These are phyloP conservation scores for Onygena corvina DNA, from an alignment of 2,329 filamentous ascomycete genomes.

Conservation along the genomic window DNA sequence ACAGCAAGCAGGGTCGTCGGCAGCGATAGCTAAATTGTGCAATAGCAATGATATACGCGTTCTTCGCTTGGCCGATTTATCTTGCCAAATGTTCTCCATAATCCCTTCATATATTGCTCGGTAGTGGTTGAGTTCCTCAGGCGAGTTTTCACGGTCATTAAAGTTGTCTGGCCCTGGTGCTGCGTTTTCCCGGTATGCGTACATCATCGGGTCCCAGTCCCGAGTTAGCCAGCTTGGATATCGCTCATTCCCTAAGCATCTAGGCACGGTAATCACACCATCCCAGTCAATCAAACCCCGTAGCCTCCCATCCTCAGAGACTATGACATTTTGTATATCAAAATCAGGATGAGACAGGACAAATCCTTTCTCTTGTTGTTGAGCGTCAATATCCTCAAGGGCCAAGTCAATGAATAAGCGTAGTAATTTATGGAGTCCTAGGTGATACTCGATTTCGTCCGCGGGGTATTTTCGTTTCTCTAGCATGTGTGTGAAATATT, in stretches of 20 bases:
- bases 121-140: conserved; percentile 8
- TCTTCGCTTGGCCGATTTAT: background rate
- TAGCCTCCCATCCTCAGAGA: conserved; percentile 12
- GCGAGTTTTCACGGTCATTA: conserved; percentile 9
- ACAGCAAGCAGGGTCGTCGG: conserved; percentile 9
- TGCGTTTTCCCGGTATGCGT: conserved; percentile 20
- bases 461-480: conserved; percentile 6
- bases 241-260: conserved; percentile 13
- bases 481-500: conserved; percentile 9
- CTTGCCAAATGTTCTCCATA: conserved; percentile 4
- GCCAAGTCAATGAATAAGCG: conserved; percentile 8
- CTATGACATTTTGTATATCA: conserved; percentile 12
- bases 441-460: background rate
- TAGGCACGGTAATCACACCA: conserved; percentile 10
- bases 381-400: background rate
- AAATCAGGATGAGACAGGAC: conserved; percentile 12
- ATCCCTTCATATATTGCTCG: conserved; percentile 6
- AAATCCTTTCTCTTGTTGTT: conserved; percentile 5
- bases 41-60: conserved; percentile 8
- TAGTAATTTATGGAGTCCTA: conserved; percentile 9
- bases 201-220: conserved; percentile 14
- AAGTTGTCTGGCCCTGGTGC: conserved; percentile 24
- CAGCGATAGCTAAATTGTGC: conserved; percentile 9
- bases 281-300: conserved; percentile 14
- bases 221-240: conserved; percentile 14